Base-by-base conservation (phyloP, 768 basidiomycete species). In the Leccinum rimulosum region DNA sequence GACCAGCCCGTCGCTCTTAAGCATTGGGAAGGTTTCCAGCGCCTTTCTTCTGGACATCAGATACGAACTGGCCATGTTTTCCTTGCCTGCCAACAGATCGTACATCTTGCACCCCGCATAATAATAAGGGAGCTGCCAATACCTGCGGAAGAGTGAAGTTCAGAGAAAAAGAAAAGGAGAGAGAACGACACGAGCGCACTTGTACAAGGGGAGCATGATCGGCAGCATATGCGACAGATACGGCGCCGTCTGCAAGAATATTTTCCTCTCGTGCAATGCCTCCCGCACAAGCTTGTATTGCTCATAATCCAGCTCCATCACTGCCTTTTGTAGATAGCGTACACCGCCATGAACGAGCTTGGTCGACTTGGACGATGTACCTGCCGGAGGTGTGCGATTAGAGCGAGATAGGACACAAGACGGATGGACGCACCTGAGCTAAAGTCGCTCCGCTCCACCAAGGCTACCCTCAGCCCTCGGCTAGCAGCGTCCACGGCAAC, bases 341-440 rank as follows among this genome's bases (percentile, higher is more conserved):
- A 98, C 96, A 40, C 96, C 96, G 15, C 96, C 96, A 75, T 99
- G 97, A 1, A 99, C 96, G 54, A 99, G 87, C 73, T 99, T 98
- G 1, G 97, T 98, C 8, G 93, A 95, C 70, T 98, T 98, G 6
- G 93, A 96, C 0, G 93, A 96, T 0, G 96, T 97, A 17, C 95
- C 93, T 93, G 35, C 25, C 15, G n/a, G 12, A 27, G 8, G 30
- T 36, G 28, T 3, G 35, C 10, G 35, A 52, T 52, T 33, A 52
- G 19, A 7, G 1, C 33, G 3, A n/a, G 19, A 35, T 7, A 17
- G 3, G 15, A 47, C 51, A 6, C 43, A 19, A 45, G 5, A 19
- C 4, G 19, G 43, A 45, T 45, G 27, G 3, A 72, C 82, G 61
- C 60, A 92, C 93, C 95, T 25, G 91, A 83, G 65, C 87, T 84